Conservation (phyloP, 768 basidiomycete species). For the Leccinum disarticulatum region DNA sequence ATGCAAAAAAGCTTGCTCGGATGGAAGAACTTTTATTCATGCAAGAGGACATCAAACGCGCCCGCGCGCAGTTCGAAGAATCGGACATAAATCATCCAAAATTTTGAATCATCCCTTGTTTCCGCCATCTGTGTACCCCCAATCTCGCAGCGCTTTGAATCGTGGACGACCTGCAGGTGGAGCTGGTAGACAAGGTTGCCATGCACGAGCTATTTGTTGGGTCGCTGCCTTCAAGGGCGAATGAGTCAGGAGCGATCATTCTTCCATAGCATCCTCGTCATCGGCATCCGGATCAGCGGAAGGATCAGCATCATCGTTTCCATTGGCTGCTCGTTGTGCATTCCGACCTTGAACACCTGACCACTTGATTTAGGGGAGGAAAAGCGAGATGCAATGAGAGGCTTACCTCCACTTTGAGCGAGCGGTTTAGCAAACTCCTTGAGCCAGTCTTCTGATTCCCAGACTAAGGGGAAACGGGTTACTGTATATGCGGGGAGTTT, state of each 20-base stretch:
- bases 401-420: slow-evolving; percentile 68
- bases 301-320: slow-evolving; percentile 21
- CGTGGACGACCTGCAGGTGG: background rate
- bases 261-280: slow-evolving; percentile 65
- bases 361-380: slow-evolving; percentile 3
- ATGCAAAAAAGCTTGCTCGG: slow-evolving; percentile 87
- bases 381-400: slow-evolving; percentile 4
- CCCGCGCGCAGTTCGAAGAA: slow-evolving; percentile 73
- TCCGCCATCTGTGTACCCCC: slow-evolving; percentile 2
- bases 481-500: background rate
- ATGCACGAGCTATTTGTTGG: background rate
- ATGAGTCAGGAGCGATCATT: slow-evolving; percentile 36
- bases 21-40: slow-evolving; percentile 92
- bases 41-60: slow-evolving; percentile 92
- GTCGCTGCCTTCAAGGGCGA: background rate
- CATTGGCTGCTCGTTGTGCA: slow-evolving; percentile 27
- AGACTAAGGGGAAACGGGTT: slow-evolving; percentile 52
- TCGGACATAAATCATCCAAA: slow-evolving; percentile 47
- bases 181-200: background rate
- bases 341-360: slow-evolving; percentile 57
- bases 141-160: slow-evolving; percentile 4
- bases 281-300: slow-evolving; percentile 33
- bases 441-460: slow-evolving; percentile 96
- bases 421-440: slow-evolving; percentile 77
- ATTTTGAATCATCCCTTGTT: slow-evolving; percentile 32